A percentile compares a stretch with the other conserved stretches of the same genome.
Conservation (phyloP, 2,329 filamentous ascomycete genomes). For the Cercospora sesami region DNA sequence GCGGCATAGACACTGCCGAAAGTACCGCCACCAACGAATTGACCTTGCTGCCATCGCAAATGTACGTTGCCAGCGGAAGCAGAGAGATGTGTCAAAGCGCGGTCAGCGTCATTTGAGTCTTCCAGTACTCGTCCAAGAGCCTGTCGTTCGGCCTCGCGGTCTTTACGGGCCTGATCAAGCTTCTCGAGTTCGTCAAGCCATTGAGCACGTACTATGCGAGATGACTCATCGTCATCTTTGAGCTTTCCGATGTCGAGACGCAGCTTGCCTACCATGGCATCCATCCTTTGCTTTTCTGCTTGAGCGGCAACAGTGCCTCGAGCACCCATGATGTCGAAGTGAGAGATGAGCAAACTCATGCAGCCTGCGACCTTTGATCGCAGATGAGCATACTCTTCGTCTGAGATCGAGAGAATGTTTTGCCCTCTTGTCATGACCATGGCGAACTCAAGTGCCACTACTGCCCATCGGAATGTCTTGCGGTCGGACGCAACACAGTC, state of each 20-base stretch:
- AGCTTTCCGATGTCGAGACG: slow-evolving; percentile 73
- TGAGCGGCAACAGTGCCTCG: slow-evolving; percentile 90
- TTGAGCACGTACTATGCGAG: slow-evolving; percentile 70
- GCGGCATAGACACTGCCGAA: slow-evolving; percentile 97
- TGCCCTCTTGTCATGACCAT: slow-evolving; percentile 96
- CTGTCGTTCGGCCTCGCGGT: slow-evolving; percentile 80
- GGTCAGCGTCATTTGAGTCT: slow-evolving; percentile 91
- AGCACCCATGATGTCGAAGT: slow-evolving; percentile 99
- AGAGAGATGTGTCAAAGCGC: slow-evolving; percentile 88
- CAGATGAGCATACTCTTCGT: slow-evolving; percentile 80
- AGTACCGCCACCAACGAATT: slow-evolving; percentile 93
- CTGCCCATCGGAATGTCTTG: slow-evolving; percentile 96
- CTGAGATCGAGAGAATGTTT: slow-evolving; percentile 86
- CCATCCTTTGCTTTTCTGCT: slow-evolving; percentile 84
- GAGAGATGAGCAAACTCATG: slow-evolving; percentile 95
- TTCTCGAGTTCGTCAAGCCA: slow-evolving; percentile 70
- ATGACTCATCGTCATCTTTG: slow-evolving; percentile 82
- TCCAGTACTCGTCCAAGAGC: slow-evolving; percentile 88
- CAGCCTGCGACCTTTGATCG: slow-evolving; percentile 90
- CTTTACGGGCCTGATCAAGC: slow-evolving; percentile 75
- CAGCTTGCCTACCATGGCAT: slow-evolving; percentile 72
- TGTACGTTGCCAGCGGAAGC: slow-evolving; percentile 94
- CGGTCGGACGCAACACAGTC: slow-evolving; percentile 92
- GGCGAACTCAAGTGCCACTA: slow-evolving; percentile 89
- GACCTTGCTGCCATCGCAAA: slow-evolving; percentile 97